Conservation (phyloP, 1,139 yeast species). For the Debaryomycetaceae sp. region DNA sequence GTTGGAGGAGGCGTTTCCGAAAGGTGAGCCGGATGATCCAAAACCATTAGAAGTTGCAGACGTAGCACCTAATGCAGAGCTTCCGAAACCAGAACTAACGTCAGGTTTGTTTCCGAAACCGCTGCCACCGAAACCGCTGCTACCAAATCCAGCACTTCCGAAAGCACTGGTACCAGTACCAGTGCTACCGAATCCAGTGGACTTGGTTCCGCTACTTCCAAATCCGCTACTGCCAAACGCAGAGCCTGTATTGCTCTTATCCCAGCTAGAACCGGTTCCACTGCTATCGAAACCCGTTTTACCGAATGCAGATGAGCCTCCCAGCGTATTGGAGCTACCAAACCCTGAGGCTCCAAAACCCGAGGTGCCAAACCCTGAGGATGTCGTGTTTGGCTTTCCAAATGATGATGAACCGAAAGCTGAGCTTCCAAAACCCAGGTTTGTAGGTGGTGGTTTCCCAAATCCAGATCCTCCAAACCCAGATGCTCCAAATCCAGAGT, state of each 20-base stretch:
- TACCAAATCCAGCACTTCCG: neutral
- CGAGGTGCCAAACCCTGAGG: slow-evolving; percentile 6
- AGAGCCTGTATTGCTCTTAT: slow-evolving; percentile 4
- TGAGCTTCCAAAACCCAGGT: slow-evolving; percentile 6
- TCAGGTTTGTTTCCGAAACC: neutral
- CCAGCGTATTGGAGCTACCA: slow-evolving; percentile 7
- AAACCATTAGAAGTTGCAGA: slow-evolving; percentile 4
- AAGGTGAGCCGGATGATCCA: slow-evolving; percentile 5
- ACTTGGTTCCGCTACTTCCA: slow-evolving; percentile 5
- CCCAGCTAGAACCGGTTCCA: slow-evolving; percentile 6
- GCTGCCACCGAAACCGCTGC: neutral
- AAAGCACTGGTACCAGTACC: slow-evolving; percentile 4
- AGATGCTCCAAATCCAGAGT: slow-evolving; percentile 7
- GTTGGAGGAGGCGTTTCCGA: slow-evolving; percentile 2
- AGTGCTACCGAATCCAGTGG: slow-evolving; percentile 4
- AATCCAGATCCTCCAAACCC: slow-evolving; percentile 13
- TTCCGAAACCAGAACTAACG: neutral
- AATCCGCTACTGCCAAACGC: slow-evolving; percentile 11
- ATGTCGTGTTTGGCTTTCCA: slow-evolving; percentile 2
- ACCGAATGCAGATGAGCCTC: slow-evolving; percentile 12
- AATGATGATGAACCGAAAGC: slow-evolving; percentile 8
- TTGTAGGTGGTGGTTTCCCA: slow-evolving; percentile 8
- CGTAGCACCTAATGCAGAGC: slow-evolving; percentile 1
- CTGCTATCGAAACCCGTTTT: slow-evolving; percentile 8
- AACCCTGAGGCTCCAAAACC: slow-evolving; percentile 5